Evolutionary conservation across 1,284 basidiomycete species (phyloP).

Genomic region (Leccinum pseudoinsigne): DNA sequence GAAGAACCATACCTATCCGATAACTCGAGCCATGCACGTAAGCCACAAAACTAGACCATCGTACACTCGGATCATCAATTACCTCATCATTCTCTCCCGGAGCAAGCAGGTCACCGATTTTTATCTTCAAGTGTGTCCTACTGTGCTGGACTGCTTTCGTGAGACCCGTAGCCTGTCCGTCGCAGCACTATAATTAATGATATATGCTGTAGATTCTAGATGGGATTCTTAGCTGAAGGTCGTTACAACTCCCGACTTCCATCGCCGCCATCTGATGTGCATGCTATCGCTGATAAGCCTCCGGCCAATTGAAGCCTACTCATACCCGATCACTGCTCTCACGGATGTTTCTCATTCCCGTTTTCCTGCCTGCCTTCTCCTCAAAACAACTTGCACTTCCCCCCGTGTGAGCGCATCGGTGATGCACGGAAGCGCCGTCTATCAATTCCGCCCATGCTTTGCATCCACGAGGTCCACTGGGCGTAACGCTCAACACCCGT

Average conservation of each 20-base stretch:
- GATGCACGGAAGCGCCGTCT: conserved; percentile 85
- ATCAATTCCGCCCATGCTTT: conserved; percentile 33
- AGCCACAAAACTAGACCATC: conserved; percentile 82
- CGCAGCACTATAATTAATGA: conserved; percentile 55
- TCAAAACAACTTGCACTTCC: conserved; percentile 84
- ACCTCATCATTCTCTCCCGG: conserved; percentile 85
- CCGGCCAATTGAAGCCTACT: conserved; percentile 4
- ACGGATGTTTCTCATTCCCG: conserved; percentile 75
- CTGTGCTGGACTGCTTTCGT: conserved; percentile 84
- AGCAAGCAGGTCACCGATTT: conserved; percentile 87
- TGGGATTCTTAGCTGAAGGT: conserved; percentile 4
- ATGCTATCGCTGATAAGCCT: conserved; percentile 7
- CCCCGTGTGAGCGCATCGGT: conserved; percentile 89
- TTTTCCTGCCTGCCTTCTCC: conserved; percentile 74
- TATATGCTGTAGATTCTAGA: neutral
- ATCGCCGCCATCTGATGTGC: conserved; percentile 62
- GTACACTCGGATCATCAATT: conserved; percentile 82
- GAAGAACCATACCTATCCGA: conserved; percentile 40
- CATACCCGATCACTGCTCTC: conserved; percentile 52
- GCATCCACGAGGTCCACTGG: conserved; percentile 54
- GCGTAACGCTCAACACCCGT: conserved; percentile 1
- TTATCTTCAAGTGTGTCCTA: conserved; percentile 95
- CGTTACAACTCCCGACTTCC: neutral
- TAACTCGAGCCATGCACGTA: conserved; percentile 78
- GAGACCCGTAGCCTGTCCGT: conserved; percentile 85